These are phyloP conservation scores for Chenopodium suecicum DNA, from an alignment of 148 eudicot species.

Conservation along the genomic window DNA sequence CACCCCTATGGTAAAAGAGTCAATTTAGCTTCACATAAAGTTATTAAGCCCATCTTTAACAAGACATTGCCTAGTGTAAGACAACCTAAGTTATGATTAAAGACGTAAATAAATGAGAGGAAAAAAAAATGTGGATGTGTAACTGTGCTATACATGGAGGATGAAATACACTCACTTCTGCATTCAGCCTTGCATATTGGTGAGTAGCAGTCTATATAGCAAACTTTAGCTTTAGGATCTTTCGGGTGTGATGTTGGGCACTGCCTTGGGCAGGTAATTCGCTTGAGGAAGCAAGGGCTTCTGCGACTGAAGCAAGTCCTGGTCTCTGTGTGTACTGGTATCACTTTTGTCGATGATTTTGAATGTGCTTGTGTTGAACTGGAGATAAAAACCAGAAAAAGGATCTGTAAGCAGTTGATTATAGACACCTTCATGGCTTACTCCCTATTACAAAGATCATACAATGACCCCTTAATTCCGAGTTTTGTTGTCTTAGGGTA, in stretches of 20 bases:
- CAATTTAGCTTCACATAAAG: too few relatives aligned
- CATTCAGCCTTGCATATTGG: slow-evolving; percentile 61
- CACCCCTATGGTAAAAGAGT: too few relatives aligned
- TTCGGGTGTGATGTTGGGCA: slow-evolving; percentile 50
- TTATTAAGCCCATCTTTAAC: too few relatives aligned
- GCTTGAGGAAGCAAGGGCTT: slow-evolving; percentile 47
- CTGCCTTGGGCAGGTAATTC: slow-evolving; percentile 48
- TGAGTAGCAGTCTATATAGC: slow-evolving; percentile 51
- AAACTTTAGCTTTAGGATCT: slow-evolving; percentile 57
- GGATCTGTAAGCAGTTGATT: slow-evolving; percentile 9
- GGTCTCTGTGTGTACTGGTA: slow-evolving; percentile 21
- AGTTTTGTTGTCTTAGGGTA: slow-evolving; percentile 15
- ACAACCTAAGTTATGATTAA: background rate
- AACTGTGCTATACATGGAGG: background rate
- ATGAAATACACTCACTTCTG: slow-evolving; percentile 39
- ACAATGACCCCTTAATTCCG: background rate
- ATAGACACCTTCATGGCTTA: slow-evolving; percentile 19
- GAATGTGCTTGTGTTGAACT: slow-evolving; percentile 11
- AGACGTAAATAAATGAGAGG: background rate
- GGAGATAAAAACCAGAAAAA: slow-evolving; percentile 9
- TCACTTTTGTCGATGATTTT: slow-evolving; percentile 1
- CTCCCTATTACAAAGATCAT: background rate
- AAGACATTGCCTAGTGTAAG: background rate
- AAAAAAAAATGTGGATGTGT: background rate
- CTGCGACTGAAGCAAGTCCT: slow-evolving; percentile 31